Percentiles rank a stretch among this genome's conserved stretches.
phyloP scores from a whole-genome alignment of 2,329 filamentous ascomycete genomes.

The Ascochyta lentis region DNA sequence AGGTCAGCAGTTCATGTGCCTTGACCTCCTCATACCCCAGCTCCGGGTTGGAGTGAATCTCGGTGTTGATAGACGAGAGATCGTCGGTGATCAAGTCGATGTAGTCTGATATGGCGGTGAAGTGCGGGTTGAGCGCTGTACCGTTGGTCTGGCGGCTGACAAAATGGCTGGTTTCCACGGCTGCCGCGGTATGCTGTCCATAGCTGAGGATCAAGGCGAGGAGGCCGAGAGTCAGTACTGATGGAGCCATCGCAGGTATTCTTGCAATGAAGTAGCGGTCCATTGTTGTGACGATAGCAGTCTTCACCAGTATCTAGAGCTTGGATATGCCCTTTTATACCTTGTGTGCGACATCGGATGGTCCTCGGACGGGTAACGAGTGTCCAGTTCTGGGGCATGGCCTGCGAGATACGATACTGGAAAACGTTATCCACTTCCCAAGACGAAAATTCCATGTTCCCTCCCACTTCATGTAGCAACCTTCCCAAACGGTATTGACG shows the following conservation, averaged over 20 bases:
- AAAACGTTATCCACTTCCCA: neutral
- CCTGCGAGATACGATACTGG: neutral
- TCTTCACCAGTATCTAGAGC: neutral
- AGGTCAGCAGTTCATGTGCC: slow-evolving; percentile 59
- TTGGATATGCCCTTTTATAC: neutral
- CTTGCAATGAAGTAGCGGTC: slow-evolving; percentile 1
- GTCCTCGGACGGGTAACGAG: neutral
- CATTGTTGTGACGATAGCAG: neutral
- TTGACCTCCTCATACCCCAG: slow-evolving; percentile 57
- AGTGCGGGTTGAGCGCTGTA: slow-evolving; percentile 5
- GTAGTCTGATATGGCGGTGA: slow-evolving; percentile 22
- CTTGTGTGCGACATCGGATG: neutral
- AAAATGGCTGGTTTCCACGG: neutral
- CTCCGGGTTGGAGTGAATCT: slow-evolving; percentile 61
- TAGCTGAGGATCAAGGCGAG: slow-evolving; percentile 7
- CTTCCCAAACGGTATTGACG: slow-evolving; percentile 6
- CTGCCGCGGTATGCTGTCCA: neutral
- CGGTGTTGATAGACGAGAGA: slow-evolving; percentile 57
- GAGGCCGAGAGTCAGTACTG: slow-evolving; percentile 5
- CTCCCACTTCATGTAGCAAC: slow-evolving; percentile 1
- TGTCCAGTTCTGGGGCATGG: neutral
- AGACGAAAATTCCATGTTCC: neutral
- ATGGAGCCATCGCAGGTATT: slow-evolving; percentile 6
- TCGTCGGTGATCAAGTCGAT: slow-evolving; percentile 20
- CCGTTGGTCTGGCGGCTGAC: slow-evolving; percentile 13